Conservation (phyloP, 176 grass and related monocot genomes). For the Phoenix roebelenii region DNA sequence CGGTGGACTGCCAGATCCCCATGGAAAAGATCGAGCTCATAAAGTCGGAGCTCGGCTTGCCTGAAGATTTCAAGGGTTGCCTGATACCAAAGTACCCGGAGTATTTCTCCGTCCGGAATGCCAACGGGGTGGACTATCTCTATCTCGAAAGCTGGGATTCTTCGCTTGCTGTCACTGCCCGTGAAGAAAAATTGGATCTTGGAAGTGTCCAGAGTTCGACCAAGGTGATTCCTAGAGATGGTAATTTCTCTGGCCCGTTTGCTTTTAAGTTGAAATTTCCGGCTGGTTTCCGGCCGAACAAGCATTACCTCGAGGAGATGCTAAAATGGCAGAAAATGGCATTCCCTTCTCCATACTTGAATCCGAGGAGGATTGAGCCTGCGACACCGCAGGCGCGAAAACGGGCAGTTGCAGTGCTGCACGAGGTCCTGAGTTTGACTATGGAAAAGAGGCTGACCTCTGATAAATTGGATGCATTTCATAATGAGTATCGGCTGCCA, state of each 20-base stretch:
- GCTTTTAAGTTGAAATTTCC: slow-evolving; percentile 73
- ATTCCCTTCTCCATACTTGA: slow-evolving; percentile 83
- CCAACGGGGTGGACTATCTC: slow-evolving; percentile 41
- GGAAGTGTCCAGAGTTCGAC: slow-evolving; percentile 19
- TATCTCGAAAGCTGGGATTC: slow-evolving; percentile 81
- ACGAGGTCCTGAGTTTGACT: slow-evolving; percentile 79
- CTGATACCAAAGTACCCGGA: slow-evolving; percentile 65
- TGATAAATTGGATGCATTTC: slow-evolving; percentile 76
- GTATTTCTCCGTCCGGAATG: slow-evolving; percentile 45
- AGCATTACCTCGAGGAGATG: slow-evolving; percentile 61
- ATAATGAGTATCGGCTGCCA: slow-evolving; percentile 68
- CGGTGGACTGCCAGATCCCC: slow-evolving; percentile 69
- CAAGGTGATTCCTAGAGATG: slow-evolving; percentile 74
- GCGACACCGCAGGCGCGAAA: slow-evolving; percentile 65
- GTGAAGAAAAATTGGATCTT: slow-evolving; percentile 62
- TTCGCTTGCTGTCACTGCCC: slow-evolving; percentile 51
- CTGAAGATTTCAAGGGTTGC: slow-evolving; percentile 43
- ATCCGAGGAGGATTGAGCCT: slow-evolving; percentile 45
- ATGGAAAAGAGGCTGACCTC: slow-evolving; percentile 69
- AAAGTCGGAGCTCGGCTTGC: slow-evolving; percentile 51
- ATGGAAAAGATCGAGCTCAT: slow-evolving; percentile 81
- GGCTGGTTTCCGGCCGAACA: slow-evolving; percentile 73
- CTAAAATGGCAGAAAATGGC: slow-evolving; percentile 89
- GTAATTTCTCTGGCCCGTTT: slow-evolving; percentile 71
- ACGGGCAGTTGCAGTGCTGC: slow-evolving; percentile 53